These are phyloP conservation scores for Russula abietina DNA, from an alignment of 768 basidiomycete genomes.

Conservation along the genomic window DNA sequence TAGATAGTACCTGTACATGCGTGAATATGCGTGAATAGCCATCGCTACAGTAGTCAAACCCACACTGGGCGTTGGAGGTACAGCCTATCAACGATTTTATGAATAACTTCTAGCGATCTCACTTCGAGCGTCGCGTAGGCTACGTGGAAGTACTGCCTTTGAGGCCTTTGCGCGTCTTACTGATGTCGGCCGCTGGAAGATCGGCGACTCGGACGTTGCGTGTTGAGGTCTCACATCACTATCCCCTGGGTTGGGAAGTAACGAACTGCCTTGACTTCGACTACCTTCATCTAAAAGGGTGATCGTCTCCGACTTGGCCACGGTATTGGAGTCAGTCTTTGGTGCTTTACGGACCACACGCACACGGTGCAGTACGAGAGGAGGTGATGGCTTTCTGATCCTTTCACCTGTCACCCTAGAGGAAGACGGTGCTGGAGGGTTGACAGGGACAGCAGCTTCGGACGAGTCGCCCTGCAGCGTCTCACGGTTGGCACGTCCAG, in stretches of 20 bases:
- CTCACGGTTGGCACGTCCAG: not conserved
- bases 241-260: conserved; percentile 14
- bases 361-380: not conserved
- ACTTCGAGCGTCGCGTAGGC: not conserved
- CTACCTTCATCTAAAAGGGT: no score
- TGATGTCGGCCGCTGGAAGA: not conserved
- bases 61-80: no score
- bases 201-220: not conserved
- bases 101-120: not conserved
- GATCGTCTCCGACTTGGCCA: not conserved
- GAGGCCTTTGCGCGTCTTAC: not conserved
- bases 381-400: not conserved
- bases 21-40: no score
- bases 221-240: not conserved
- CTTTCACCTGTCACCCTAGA: not conserved
- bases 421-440: not conserved
- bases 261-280: not conserved
- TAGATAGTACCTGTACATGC: no score
- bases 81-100: not conserved
- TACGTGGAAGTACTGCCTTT: not conserved
- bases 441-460: not conserved
- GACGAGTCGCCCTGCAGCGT: not conserved
- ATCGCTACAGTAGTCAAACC: no score
- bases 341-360: no score
- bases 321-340: not conserved